These are phyloP conservation scores for Elsinoe perseae DNA, from an alignment of 2,329 filamentous ascomycete species.

Conservation along the genomic window DNA sequence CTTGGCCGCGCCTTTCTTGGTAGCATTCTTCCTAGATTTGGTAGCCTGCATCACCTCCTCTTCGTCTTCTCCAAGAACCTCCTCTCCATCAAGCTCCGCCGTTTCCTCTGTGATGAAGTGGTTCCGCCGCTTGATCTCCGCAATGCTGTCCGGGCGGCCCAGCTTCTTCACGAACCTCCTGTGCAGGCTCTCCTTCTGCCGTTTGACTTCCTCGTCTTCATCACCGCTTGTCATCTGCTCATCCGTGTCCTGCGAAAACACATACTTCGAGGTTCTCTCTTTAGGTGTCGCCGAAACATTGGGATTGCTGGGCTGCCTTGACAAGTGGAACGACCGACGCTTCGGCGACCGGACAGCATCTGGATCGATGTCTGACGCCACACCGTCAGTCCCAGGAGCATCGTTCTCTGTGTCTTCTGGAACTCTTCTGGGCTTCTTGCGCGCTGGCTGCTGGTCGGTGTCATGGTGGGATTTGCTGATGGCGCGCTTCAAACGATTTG, in stretches of 20 bases:
- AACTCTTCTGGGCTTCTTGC: conserved; percentile 19
- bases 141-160: conserved; percentile 73
- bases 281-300: conserved; percentile 23
- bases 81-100: conserved; percentile 44
- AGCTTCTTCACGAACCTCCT: conserved; percentile 83
- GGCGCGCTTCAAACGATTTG: conserved; percentile 28
- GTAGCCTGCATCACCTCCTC: conserved; percentile 38
- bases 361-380: not conserved
- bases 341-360: conserved; percentile 6
- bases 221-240: conserved; percentile 28
- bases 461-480: conserved; percentile 15
- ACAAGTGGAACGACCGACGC: conserved; percentile 23
- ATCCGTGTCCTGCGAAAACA: conserved; percentile 40
- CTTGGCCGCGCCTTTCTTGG: conserved; percentile 70
- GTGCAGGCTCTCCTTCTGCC: conserved; percentile 65
- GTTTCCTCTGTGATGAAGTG: conserved; percentile 48
- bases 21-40: conserved; percentile 41
- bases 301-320: conserved; percentile 21
- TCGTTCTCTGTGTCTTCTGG: conserved; percentile 16
- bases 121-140: conserved; percentile 56
- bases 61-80: conserved; percentile 52
- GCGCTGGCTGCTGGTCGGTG: conserved; percentile 20
- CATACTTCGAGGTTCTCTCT: conserved; percentile 50
- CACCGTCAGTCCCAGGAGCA: not conserved
- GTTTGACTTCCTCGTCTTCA: conserved; percentile 47